Conservation (phyloP, 202 grass and related monocot species). For the Schoenoplectus triqueter region DNA sequence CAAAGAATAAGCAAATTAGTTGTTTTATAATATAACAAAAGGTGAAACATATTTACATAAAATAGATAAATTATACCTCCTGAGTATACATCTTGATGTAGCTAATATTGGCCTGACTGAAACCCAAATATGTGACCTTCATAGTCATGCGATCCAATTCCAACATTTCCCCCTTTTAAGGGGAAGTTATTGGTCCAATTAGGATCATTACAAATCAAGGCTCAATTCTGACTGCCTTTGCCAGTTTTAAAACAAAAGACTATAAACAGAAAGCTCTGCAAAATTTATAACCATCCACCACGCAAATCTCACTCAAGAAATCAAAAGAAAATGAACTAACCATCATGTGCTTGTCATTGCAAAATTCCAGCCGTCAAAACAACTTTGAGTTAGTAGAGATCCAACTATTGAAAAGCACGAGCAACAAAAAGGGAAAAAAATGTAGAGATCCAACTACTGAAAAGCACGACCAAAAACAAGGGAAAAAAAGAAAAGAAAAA, state of each 20-base stretch:
- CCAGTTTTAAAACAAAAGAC: neutral
- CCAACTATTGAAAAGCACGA: neutral
- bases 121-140: no score
- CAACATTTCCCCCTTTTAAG: no score
- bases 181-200: no score
- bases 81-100: no score
- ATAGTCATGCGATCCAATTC: no score
- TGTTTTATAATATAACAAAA: no score
- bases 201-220: no score
- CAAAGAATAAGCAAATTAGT: no score
- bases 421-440: neutral
- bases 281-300: neutral
- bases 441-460: neutral
- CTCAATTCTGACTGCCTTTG: no score
- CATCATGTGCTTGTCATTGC: conserved; percentile 10
- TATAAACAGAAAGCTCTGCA: neutral
- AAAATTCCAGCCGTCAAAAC: neutral
- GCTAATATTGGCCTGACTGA: no score
- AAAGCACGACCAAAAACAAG: neutral
- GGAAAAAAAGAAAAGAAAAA: neutral
- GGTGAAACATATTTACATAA: no score
- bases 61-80: no score
- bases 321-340: neutral
- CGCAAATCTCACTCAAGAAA: conserved; percentile 2
- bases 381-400: neutral